Evolutionary conservation across 176 grass and related monocot genomes (phyloP), one percentile per base, ranked within the genome.

Genomic region (Aegilops sharonensis): DNA sequence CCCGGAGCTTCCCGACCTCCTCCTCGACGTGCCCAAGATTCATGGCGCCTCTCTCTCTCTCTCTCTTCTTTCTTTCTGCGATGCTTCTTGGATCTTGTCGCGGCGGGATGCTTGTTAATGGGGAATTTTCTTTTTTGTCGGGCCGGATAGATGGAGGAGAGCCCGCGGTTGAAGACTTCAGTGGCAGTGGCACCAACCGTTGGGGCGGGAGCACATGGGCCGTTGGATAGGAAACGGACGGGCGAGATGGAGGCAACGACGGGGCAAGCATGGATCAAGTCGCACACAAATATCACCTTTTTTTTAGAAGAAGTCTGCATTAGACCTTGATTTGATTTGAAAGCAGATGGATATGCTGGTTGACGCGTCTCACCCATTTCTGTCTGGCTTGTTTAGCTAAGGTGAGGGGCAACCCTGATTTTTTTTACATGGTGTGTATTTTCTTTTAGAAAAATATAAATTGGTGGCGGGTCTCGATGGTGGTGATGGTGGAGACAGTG

Each of bases 1-100:
- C 95, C 84, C 87, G 92, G 85, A 98, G 95, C 69, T 10, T 87
- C 43, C 88, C 93, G 24, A 98, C 95, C 87, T 98, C 95, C 89
- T 98, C 95, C 80, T 98, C 95, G 23, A 98, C 95, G 62, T 76
- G 72, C 25, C 72, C 48, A 7, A 18, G 30, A 25, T 98, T 98
- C 95, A 98, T 95, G 85, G 90, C 74, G 82, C 15, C 70, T 31
- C 3, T 3, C 30, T 31, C 30, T 3, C 30, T 31, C 30, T 31
- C 30, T 31, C 30, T 78, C 20, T 17, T 48, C 1, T 8, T 1
- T 66, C 57, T 48, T 62, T 78, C 61, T 59, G 24, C 0, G 56
- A 21, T 21, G 39, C 4, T 17, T 0, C 35, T 76, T 56, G 74
- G 74, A 81, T 85, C 85, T 89, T 52, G 80, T 10, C 45, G 68